These are phyloP conservation scores for Penicillium expansum DNA, from an alignment of 2,329 filamentous ascomycete species.

Conservation along the genomic window DNA sequence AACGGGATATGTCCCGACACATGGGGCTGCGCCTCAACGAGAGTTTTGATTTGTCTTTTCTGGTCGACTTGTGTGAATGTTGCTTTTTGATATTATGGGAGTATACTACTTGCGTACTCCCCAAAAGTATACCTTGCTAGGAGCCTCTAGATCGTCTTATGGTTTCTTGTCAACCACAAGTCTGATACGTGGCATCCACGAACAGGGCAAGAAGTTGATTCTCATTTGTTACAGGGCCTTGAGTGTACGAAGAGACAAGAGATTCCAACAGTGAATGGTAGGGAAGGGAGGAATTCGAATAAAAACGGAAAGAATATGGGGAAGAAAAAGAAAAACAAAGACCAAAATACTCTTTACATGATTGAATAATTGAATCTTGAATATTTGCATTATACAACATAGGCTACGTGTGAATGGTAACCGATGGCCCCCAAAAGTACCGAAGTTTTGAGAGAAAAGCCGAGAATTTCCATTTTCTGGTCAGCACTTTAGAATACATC, in stretches of 20 bases:
- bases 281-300: not conserved
- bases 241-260: not conserved
- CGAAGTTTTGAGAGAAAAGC: not conserved
- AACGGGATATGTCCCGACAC: slow-evolving; percentile 26
- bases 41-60: slow-evolving; percentile 23
- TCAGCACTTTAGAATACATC: not conserved
- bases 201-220: not conserved
- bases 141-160: not conserved
- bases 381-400: not conserved
- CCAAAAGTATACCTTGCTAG: slow-evolving; percentile 7
- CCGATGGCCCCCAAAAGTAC: not conserved
- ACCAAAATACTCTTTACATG: not conserved
- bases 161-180: not conserved
- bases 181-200: not conserved
- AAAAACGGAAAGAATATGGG: not conserved
- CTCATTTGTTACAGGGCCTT: too few relatives aligned
- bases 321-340: not conserved
- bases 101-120: not conserved
- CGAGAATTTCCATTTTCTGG: not conserved
- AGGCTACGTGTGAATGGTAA: not conserved
- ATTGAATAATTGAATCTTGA: not conserved
- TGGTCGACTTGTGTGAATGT: not conserved
- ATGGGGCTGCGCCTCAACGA: slow-evolving; percentile 29
- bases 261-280: not conserved
- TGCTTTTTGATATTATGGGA: not conserved